Evolutionary conservation across 1,284 basidiomycete genomes (phyloP).

Genomic region (Rhodotorula mucilaginosa): DNA sequence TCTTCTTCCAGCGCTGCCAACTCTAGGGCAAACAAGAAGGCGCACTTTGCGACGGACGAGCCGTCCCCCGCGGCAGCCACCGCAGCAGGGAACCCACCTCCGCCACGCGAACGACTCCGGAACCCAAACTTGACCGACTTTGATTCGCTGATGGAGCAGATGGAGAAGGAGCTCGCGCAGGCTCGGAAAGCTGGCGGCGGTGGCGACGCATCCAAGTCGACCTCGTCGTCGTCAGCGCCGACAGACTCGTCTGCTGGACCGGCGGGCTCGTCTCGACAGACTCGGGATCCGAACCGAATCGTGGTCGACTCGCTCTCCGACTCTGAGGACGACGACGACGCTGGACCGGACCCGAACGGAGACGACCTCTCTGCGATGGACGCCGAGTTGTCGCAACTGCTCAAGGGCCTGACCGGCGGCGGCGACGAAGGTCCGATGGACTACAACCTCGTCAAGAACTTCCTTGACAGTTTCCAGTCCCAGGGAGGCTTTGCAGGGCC

Average conservation of each 20-base stretch:
- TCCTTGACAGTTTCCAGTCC: slow-evolving; percentile 87
- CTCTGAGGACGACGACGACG: slow-evolving; percentile 24
- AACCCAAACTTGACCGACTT: slow-evolving; percentile 80
- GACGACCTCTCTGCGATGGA: slow-evolving; percentile 72
- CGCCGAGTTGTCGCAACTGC: slow-evolving; percentile 67
- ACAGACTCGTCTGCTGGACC: not conserved
- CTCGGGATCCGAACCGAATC: slow-evolving; percentile 5
- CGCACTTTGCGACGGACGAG: not conserved
- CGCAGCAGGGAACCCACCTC: slow-evolving; percentile 18
- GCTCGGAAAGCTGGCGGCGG: slow-evolving; percentile 8
- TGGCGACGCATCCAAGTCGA: not conserved
- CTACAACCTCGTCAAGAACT: slow-evolving; percentile 88
- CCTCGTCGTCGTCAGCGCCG: not conserved
- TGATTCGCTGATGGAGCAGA: slow-evolving; percentile 88
- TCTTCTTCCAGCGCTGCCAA: slow-evolving; percentile 4
- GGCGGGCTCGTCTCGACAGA: slow-evolving; percentile 3
- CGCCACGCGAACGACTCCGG: slow-evolving; percentile 19
- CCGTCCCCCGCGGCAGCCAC: slow-evolving; percentile 19
- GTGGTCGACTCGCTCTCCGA: slow-evolving; percentile 43
- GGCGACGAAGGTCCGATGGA: slow-evolving; percentile 63
- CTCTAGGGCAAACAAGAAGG: slow-evolving; percentile 3
- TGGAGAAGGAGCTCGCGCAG: slow-evolving; percentile 71
- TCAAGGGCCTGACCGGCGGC: slow-evolving; percentile 57
- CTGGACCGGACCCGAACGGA: slow-evolving; percentile 45
- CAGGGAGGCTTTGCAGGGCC: slow-evolving; percentile 83